Evolutionary conservation across 2,329 filamentous ascomycete genomes (phyloP), one percentile per base, ranked within the genome.

Genomic region (Cladophialophora psammophila): DNA sequence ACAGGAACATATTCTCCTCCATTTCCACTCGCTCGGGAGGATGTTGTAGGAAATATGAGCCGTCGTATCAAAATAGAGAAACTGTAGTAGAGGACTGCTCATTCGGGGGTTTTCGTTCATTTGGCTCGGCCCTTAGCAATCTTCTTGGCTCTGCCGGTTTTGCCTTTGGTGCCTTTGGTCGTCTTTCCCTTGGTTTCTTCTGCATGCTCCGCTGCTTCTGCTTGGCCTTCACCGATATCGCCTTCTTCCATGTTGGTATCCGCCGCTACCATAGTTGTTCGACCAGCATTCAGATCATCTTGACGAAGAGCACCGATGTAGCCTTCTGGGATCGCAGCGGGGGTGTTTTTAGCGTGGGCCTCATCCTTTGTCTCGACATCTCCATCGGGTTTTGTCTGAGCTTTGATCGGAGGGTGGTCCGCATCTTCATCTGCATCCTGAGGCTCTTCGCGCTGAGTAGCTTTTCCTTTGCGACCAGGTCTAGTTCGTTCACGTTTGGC

Each of bases 301-400:
- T 55, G 53, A 12, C 53, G 53, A 26, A 55, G 31, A 55, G 53
- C 53, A 3, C 53, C 53, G 26, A 55, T 55, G 34, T 55, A 55
- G 3, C 34, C 34, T 55, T 55, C 45, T 50, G 45, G 45, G 20
- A 50, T 20, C 9, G 18, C 18, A 4, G 5, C 18, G 20, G 10
- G 3, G 10, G 18, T 31, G 18, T 50, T 50, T 13, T 20, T 18
- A 26, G 45, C 45, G 26, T 50, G 9, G 45, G 1, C 8, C 20
- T 18, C 18, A 26, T 50, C 20, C 15, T 26, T 18, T 10, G 18
- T 31, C 20, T 50, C 45, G 20, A 26, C 45, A 26, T 9, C 45
- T 31, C 18, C 45, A 18, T 50, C 18, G 20, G 20, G 20, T 13
- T 18, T 3, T 13, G 45, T 10, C 3, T 10, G 8, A 10, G 20